Evolutionary conservation across 805 yeast species (phyloP).

Genomic region (Kuraishia piskuri): DNA sequence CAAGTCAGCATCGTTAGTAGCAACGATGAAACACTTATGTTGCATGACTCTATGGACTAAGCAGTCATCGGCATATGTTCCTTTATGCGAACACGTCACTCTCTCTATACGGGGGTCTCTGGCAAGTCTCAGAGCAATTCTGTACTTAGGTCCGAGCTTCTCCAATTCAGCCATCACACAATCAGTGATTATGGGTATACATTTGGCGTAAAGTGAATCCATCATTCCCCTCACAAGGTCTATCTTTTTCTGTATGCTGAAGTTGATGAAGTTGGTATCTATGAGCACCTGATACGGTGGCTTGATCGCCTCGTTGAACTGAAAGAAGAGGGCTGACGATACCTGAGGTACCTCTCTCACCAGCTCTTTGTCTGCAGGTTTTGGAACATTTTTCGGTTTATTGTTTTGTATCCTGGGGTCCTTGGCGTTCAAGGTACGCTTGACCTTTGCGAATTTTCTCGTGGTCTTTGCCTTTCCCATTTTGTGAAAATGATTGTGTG

Average conservation of each 20-base stretch:
- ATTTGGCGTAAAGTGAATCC: conserved; percentile 91
- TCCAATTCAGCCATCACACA: conserved; percentile 98
- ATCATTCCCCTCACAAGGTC: conserved; percentile 95
- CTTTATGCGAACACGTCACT: conserved; percentile 84
- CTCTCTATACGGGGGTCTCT: conserved; percentile 88
- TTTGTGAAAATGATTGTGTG: too few relatives aligned
- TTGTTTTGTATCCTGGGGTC: conserved; percentile 47
- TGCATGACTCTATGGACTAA: conserved; percentile 87
- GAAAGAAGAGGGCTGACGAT: conserved; percentile 91
- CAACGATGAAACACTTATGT: conserved; percentile 95
- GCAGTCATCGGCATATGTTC: conserved; percentile 98
- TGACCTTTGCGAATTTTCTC: conserved; percentile 90
- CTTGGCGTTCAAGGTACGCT: conserved; percentile 68
- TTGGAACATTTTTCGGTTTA: conserved; percentile 32
- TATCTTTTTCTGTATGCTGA: conserved; percentile 90
- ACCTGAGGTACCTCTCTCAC: conserved; percentile 83
- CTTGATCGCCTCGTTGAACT: conserved; percentile 84
- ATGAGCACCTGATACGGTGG: conserved; percentile 97
- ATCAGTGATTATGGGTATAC: conserved; percentile 92
- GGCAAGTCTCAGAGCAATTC: conserved; percentile 89
- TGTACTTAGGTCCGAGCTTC: conserved; percentile 87
- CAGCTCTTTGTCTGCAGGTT: conserved; percentile 61
- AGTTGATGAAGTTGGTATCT: conserved; percentile 95
- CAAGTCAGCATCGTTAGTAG: conserved; percentile 95
- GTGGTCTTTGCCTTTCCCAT: conserved; percentile 99